A percentile compares a stretch with the other conserved stretches of the same genome.
Evolutionary conservation across 495 filamentous ascomycete species (phyloP).

Genomic region (Podospora pseudopauciseta): DNA sequence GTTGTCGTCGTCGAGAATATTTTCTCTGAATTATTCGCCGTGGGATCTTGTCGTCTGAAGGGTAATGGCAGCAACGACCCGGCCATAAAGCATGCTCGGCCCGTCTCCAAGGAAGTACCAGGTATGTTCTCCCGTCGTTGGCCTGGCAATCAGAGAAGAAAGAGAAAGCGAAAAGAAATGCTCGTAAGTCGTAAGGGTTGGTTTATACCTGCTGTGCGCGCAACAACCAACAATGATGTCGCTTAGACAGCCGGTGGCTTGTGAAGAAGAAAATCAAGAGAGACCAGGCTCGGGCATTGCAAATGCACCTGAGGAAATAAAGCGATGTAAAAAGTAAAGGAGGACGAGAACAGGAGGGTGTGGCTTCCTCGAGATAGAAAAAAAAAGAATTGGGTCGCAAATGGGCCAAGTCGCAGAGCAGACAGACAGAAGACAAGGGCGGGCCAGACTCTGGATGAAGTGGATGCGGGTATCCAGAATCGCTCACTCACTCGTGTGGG

Average conservation of each 20-base stretch:
- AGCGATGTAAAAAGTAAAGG: not conserved
- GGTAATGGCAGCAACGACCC: not conserved
- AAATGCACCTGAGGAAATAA: not conserved
- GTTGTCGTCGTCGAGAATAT: not conserved
- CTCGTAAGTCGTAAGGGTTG: not conserved
- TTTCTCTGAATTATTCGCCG: not conserved
- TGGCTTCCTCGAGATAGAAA: conserved; percentile 6
- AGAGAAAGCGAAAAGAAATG: not conserved
- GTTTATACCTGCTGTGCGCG: not conserved
- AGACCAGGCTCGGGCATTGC: conserved; percentile 5
- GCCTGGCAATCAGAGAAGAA: not conserved
- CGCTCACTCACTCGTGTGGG: not conserved
- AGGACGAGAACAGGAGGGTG: conserved; percentile 11
- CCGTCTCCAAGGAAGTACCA: not conserved
- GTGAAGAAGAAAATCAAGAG: conserved; percentile 15
- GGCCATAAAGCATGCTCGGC: not conserved
- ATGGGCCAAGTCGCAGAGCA: not conserved
- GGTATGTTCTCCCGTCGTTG: not conserved
- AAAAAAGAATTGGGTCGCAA: conserved; percentile 1
- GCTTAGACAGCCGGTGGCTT: conserved; percentile 7
- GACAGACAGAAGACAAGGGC: too few species aligned
- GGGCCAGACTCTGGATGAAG: not conserved
- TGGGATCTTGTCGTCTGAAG: not conserved
- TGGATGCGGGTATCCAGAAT: not conserved
- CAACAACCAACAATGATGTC: conserved; percentile 10